phyloP scores from a whole-genome alignment of 1,139 yeast species.

The Eremothecium cymbalariae region DNA sequence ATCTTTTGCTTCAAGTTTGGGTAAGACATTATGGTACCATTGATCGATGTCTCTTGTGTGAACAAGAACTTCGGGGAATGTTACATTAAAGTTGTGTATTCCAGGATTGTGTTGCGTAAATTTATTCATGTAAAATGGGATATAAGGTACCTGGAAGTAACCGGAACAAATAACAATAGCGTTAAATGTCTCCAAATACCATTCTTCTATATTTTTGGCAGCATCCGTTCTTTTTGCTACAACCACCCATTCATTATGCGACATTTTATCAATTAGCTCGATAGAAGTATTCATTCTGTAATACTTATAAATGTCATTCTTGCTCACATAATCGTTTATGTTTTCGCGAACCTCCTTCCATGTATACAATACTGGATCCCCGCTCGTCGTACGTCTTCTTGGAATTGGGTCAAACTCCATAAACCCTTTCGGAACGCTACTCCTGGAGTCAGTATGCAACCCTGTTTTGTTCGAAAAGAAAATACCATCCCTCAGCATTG shows the following conservation, averaged over 20 bases:
- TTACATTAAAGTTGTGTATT: no score
- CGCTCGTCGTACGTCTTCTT: background rate
- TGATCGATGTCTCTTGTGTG: no score
- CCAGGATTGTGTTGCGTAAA: no score
- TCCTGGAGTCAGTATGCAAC: no score
- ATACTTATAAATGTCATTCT: slow-evolving; percentile 6
- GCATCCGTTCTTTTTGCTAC: slow-evolving; percentile 13
- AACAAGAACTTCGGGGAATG: no score
- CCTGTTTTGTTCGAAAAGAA: no score
- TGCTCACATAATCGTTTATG: slow-evolving; percentile 8
- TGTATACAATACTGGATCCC: slow-evolving; percentile 12
- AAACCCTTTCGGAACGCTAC: slow-evolving; percentile 14
- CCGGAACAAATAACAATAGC: no score
- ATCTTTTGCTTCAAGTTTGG: no score
- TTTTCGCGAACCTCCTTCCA: slow-evolving; percentile 9
- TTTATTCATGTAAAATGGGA: no score
- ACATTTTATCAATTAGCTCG: slow-evolving; percentile 14
- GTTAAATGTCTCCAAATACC: slow-evolving; percentile 36
- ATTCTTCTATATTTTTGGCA: slow-evolving; percentile 13
- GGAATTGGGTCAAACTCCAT: slow-evolving; percentile 12
- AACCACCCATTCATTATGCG: slow-evolving; percentile 14
- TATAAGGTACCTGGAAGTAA: no score
- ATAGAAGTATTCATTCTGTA: slow-evolving; percentile 14
- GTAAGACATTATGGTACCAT: no score
- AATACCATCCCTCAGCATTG: no score